Base-by-base conservation (phyloP, 1,139 yeast species). In the Geotrichum bryndzae region DNA sequence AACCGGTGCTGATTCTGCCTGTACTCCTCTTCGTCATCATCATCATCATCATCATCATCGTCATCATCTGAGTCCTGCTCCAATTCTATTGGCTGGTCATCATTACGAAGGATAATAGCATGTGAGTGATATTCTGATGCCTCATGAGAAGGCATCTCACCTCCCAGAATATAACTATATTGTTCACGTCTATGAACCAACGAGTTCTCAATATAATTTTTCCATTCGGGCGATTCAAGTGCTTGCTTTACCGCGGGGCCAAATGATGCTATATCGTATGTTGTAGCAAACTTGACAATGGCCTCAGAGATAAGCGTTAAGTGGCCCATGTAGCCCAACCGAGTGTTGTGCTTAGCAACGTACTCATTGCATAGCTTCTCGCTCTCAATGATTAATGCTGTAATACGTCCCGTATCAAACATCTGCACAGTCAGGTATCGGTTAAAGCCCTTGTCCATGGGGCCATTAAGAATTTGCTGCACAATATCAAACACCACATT, bases 321-420 rank as follows among this genome's bases (percentile, higher is more conserved):
- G 75, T 94, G 99, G 41, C 99, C 99, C 96, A 94, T 95, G 73
- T 88, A 94, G 1, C 99, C 99, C 63, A 92, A 79, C 66, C 97
- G 82, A 66, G 90, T 81, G 61, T 85, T 83, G 60, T 79, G 77
- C 59, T 75, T 77, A 63, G 76, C 77, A 71, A 85, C 88, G 73
- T 88, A 88, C 61, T 84, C 84, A 61, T 84, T 84, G 68, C 97
- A 91, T 63, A 82, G 79, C 66, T 80, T 78, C 73, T 92, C 96
- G 10, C 98, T 98, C 63, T 86, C 84, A 60, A 92, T 83, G 61
- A 94, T 91, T 61, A 86, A 82, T 68, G 84, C 83, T 29, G 94
- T 89, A 63, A 95, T 87, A 59, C 85, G 81, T 52, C 92, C 95
- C 67, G 85, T 82, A 61, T 86, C 87, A 73, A 94, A 90, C 66